These are phyloP conservation scores for Paecilomyces dactylethromorphus DNA, from an alignment of 2,329 filamentous ascomycete species.

Conservation along the genomic window DNA sequence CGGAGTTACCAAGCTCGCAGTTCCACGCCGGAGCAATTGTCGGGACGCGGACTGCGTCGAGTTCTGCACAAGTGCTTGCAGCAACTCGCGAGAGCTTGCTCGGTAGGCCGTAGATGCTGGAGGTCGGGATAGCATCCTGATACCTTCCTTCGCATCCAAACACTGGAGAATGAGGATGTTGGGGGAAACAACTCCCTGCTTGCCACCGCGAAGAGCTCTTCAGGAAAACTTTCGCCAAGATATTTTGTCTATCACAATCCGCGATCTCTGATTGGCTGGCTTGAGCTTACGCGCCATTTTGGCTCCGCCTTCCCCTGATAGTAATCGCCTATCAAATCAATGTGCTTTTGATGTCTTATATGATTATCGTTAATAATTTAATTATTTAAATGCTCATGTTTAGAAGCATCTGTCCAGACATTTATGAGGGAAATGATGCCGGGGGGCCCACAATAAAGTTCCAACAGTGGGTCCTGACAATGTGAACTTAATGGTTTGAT, in stretches of 20 bases:
- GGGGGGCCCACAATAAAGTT: neutral
- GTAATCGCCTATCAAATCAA: neutral
- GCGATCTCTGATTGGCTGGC: slow-evolving; percentile 19
- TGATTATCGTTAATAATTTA: neutral
- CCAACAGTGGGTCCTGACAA: neutral
- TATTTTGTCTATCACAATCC: slow-evolving; percentile 17
- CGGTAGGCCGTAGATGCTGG: slow-evolving; percentile 21
- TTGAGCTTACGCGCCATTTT: neutral
- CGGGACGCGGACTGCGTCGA: slow-evolving; percentile 13
- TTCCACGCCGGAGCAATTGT: slow-evolving; percentile 16
- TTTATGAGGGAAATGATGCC: neutral
- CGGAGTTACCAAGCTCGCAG: slow-evolving; percentile 12
- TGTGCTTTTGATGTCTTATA: neutral
- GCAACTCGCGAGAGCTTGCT: slow-evolving; percentile 19
- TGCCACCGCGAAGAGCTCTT: slow-evolving; percentile 12
- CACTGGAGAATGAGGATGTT: neutral
- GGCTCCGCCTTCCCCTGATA: neutral
- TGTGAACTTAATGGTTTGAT: neutral
- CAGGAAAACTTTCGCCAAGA: slow-evolving; percentile 24
- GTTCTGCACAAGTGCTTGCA: slow-evolving; percentile 16
- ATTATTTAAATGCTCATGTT: neutral
- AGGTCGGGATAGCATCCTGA: slow-evolving; percentile 29
- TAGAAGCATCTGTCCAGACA: neutral
- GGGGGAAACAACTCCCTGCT: slow-evolving; percentile 5
- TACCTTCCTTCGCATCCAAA: slow-evolving; percentile 9